Conservation (phyloP, 495 filamentous ascomycete species). For the Talaromyces proteolyticus region DNA sequence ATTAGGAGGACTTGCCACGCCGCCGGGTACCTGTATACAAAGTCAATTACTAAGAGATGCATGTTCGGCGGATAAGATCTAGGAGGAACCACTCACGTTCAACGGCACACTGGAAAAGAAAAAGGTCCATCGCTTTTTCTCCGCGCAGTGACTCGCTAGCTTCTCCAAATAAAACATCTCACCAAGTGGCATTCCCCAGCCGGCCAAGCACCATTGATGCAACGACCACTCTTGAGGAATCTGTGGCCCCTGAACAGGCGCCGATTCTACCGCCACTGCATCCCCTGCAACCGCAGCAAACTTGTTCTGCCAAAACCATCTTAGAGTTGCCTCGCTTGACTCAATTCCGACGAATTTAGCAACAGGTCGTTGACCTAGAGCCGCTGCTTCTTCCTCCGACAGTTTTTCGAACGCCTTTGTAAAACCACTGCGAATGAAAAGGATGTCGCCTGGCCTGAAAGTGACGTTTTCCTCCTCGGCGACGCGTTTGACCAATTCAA, state of each 20-base stretch:
- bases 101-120: slow-evolving; percentile 49
- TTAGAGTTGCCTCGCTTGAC: slow-evolving; percentile 29
- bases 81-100: slow-evolving; percentile 25
- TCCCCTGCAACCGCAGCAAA: slow-evolving; percentile 51
- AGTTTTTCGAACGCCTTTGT: slow-evolving; percentile 34
- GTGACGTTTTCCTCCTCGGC: slow-evolving; percentile 21
- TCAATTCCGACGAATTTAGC: slow-evolving; percentile 40
- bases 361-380: slow-evolving; percentile 17
- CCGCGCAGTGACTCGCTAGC: slow-evolving; percentile 34
- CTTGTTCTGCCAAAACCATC: slow-evolving; percentile 43
- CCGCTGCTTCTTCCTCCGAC: slow-evolving; percentile 17
- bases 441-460: slow-evolving; percentile 45
- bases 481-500: slow-evolving; percentile 34
- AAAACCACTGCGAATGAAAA: slow-evolving; percentile 49
- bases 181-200: slow-evolving; percentile 51
- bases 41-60: slow-evolving; percentile 1
- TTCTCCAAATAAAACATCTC: slow-evolving; percentile 52
- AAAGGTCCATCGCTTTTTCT: slow-evolving; percentile 39
- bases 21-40: slow-evolving; percentile 33
- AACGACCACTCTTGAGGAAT: slow-evolving; percentile 14
- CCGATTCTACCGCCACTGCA: slow-evolving; percentile 6
- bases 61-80: not conserved
- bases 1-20: slow-evolving; percentile 49
- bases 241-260: slow-evolving; percentile 6
- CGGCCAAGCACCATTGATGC: slow-evolving; percentile 45